Percentiles rank a stretch among this genome's conserved stretches.
These are phyloP conservation scores for Amanita jacksonii DNA, from an alignment of 768 basidiomycete genomes.

Conservation along the genomic window DNA sequence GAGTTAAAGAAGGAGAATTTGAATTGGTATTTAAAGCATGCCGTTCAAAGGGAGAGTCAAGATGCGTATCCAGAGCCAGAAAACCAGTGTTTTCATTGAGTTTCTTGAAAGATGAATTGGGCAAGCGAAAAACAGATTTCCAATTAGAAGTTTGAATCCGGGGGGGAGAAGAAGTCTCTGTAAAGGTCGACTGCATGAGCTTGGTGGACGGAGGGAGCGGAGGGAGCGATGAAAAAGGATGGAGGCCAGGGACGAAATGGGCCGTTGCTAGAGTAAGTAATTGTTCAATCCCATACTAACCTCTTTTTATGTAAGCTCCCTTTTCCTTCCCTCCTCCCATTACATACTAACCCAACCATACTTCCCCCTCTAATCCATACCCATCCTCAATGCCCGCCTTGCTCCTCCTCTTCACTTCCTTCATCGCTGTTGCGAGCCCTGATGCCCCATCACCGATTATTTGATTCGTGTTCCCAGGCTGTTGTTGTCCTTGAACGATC, in stretches of 20 bases:
- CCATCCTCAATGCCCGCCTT: no score
- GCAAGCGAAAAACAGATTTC: constrained; percentile 71
- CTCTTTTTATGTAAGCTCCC: constrained; percentile 21
- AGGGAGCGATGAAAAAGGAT: constrained; percentile 12
- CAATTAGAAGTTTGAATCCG: constrained; percentile 35
- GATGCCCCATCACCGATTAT: no score
- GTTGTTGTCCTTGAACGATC: no score
- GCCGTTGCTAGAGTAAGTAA: constrained; percentile 15
- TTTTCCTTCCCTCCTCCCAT: constrained; percentile 6
- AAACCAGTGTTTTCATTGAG: constrained; percentile 30
- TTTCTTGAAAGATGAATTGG: constrained; percentile 56
- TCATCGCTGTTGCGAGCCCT: no score
- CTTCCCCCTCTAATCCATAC: no score
- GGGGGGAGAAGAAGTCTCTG: constrained; percentile 18
- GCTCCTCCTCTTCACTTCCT: no score
- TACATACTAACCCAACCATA: no score
- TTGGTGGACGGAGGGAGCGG: constrained; percentile 16
- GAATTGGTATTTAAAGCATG: constrained; percentile 29
- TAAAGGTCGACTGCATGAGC: constrained; percentile 15
- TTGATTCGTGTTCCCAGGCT: no score
- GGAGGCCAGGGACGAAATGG: constrained; percentile 4
- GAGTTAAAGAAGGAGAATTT: constrained; percentile 41
- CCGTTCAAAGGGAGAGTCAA: constrained; percentile 21
- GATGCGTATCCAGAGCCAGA: constrained; percentile 42
- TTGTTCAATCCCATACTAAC: constrained; percentile 8